phyloP scores from a whole-genome alignment of 2,329 filamentous ascomycete genomes.

The Monascus ruber region DNA sequence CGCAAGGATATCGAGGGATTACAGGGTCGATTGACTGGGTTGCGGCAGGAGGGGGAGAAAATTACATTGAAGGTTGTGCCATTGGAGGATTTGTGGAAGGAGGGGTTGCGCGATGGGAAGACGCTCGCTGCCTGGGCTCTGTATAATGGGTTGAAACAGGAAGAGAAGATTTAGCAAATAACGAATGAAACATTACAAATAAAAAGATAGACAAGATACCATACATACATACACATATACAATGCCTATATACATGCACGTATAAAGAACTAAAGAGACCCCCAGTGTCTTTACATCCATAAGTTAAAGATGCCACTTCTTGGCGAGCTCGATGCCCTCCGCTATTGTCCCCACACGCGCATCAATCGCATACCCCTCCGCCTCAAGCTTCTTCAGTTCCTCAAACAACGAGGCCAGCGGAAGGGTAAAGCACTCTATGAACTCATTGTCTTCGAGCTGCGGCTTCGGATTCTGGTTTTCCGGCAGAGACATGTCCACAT shows the following conservation, averaged over 20 bases:
- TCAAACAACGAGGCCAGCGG: conserved; percentile 53
- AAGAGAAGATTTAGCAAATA: conserved; percentile 29
- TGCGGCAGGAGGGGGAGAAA: conserved; percentile 46
- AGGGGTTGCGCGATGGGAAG: conserved; percentile 45
- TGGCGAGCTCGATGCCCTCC: conserved; percentile 65
- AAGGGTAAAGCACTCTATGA: conserved; percentile 67
- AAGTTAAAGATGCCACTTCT: conserved; percentile 26
- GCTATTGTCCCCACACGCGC: conserved; percentile 66
- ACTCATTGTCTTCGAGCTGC: conserved; percentile 66
- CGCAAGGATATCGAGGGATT: conserved; percentile 38
- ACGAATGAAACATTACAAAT: background rate
- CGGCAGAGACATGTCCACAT: conserved; percentile 55
- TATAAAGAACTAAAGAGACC: too few relatives aligned
- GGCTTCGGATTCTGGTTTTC: conserved; percentile 60
- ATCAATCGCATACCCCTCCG: conserved; percentile 65
- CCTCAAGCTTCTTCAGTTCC: conserved; percentile 55
- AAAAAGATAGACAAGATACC: background rate
- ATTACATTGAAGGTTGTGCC: conserved; percentile 47
- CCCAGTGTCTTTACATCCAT: too few relatives aligned
- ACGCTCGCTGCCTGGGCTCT: conserved; percentile 44
- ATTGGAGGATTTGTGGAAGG: conserved; percentile 42
- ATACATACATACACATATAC: too few relatives aligned
- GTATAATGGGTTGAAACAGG: conserved; percentile 41
- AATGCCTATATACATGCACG: too few relatives aligned
- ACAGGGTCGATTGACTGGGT: conserved; percentile 43